Conservation (phyloP, 73 alveolate genomes). For the Paramecium primaurelia region DNA sequence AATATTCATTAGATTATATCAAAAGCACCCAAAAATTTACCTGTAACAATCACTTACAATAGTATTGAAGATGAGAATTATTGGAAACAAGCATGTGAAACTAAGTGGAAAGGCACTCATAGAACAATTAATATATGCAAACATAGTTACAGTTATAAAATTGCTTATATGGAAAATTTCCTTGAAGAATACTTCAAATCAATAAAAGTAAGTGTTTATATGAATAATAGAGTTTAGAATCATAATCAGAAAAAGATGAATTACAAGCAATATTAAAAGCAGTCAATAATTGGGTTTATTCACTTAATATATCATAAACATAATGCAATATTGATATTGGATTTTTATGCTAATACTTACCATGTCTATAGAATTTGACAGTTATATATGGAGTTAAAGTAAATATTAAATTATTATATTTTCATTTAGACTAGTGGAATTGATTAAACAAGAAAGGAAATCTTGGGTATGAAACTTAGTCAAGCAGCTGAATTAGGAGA, state of each 20-base stretch:
- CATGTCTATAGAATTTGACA: slow-evolving; percentile 70
- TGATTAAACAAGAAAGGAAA: slow-evolving; percentile 74
- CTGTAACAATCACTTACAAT: slow-evolving; percentile 72
- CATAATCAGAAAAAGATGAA: slow-evolving; percentile 50
- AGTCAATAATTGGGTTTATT: slow-evolving; percentile 72
- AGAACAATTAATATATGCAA: slow-evolving; percentile 63
- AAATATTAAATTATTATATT: not conserved
- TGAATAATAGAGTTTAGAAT: slow-evolving; percentile 1
- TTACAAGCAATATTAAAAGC: slow-evolving; percentile 70
- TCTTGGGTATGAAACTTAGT: slow-evolving; percentile 82
- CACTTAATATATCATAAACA: slow-evolving; percentile 72
- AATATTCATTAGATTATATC: slow-evolving; percentile 59
- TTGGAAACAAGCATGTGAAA: slow-evolving; percentile 77
- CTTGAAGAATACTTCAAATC: slow-evolving; percentile 72
- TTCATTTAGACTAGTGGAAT: slow-evolving; percentile 54
- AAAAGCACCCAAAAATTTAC: slow-evolving; percentile 63
- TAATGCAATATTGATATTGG: slow-evolving; percentile 80
- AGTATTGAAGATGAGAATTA: slow-evolving; percentile 73
- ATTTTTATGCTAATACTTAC: slow-evolving; percentile 69
- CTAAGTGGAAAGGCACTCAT: slow-evolving; percentile 66
- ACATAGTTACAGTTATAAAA: slow-evolving; percentile 80
- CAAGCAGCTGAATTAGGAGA: slow-evolving; percentile 70
- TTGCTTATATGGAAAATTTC: slow-evolving; percentile 76
- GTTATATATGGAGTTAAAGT: slow-evolving; percentile 80
- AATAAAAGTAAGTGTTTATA: slow-evolving; percentile 27